Conservation (phyloP, 305 asterid genomes). For the Fraxinus paxiana region DNA sequence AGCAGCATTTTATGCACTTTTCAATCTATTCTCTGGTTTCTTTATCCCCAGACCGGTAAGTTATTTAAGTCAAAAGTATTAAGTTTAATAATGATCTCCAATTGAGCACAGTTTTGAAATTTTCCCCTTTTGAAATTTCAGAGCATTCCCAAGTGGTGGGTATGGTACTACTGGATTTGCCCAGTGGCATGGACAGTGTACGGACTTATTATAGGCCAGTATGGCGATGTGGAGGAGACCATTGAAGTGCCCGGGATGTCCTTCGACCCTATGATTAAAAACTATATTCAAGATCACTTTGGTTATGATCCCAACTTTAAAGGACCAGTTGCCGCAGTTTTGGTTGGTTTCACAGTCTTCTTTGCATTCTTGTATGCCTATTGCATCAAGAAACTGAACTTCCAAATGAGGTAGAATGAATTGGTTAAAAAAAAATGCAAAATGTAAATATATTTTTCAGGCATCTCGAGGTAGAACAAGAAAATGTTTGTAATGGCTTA, state of each 20-base stretch:
- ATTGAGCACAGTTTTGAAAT: not conserved
- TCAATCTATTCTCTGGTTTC: conserved; percentile 78
- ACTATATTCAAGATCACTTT: conserved; percentile 39
- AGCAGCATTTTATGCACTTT: conserved; percentile 58
- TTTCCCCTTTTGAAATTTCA: conserved; percentile 20
- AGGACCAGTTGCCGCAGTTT: conserved; percentile 51
- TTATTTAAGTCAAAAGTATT: not conserved
- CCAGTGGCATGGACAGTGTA: conserved; percentile 70
- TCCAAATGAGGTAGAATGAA: conserved; percentile 44
- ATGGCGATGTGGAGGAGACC: conserved; percentile 42
- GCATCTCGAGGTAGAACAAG: not conserved
- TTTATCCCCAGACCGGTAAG: conserved; percentile 72
- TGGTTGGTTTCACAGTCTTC: conserved; percentile 54
- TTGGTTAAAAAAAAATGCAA: not conserved
- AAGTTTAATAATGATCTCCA: not conserved
- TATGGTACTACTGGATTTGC: conserved; percentile 66
- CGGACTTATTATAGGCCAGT: conserved; percentile 54
- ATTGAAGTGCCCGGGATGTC: conserved; percentile 35
- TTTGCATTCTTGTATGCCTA: conserved; percentile 60
- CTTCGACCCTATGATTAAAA: conserved; percentile 30
- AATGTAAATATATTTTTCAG: conserved; percentile 22
- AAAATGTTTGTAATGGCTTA: not conserved
- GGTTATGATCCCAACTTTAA: conserved; percentile 51
- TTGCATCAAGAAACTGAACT: conserved; percentile 58
- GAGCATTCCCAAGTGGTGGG: conserved; percentile 59